These are phyloP conservation scores for Syzygium aromaticum DNA, from an alignment of 345 rosid species.

Conservation along the genomic window DNA sequence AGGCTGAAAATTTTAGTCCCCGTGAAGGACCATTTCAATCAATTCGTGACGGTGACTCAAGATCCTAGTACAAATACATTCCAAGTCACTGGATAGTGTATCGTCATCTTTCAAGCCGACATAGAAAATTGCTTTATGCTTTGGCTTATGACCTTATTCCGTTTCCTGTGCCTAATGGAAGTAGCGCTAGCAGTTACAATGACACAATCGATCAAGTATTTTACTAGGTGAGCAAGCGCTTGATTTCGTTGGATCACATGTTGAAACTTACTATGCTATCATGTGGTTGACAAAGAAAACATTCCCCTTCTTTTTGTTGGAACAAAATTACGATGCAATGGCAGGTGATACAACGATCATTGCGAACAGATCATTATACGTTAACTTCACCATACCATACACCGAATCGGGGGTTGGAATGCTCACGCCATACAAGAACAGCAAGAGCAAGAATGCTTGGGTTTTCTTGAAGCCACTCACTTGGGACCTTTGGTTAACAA, in stretches of 20 bases:
- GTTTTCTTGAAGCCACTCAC: not conserved
- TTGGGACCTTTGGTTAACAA: not conserved
- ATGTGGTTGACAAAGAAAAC: not conserved
- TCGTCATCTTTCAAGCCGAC: too few relatives aligned
- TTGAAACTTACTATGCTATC: not conserved
- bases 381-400: not conserved
- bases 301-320: fast-evolving
- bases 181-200: too few relatives aligned
- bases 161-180: too few relatives aligned
- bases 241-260: not conserved
- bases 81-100: too few relatives aligned
- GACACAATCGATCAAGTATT: too few relatives aligned
- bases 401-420: not conserved
- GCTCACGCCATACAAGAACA: not conserved
- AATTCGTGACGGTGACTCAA: too few relatives aligned
- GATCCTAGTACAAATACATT: too few relatives aligned
- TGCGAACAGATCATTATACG: not conserved
- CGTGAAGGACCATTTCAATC: too few relatives aligned
- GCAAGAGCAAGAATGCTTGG: not conserved
- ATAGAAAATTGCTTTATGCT: too few relatives aligned
- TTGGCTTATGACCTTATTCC: too few relatives aligned
- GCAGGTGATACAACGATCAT: not conserved
- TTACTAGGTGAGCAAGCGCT: too few relatives aligned
- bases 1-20: too few relatives aligned
- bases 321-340: not conserved